Evolutionary conservation across 768 basidiomycete genomes (phyloP).

Genomic region (Glaciozyma antarctica): DNA sequence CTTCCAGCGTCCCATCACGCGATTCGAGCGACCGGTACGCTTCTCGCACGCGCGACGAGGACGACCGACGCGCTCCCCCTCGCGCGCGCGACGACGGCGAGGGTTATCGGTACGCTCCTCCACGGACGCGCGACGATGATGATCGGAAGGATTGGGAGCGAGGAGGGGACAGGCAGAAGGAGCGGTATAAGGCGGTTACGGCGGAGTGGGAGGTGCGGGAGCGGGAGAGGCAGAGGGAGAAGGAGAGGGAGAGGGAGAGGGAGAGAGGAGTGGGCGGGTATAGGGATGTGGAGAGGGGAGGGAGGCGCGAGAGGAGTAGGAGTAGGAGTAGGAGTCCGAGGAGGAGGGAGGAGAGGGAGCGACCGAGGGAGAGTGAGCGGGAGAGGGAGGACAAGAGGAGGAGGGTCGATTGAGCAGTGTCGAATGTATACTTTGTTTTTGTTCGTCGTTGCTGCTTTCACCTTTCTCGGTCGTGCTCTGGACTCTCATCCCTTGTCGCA

Average conservation of each 20-base stretch:
- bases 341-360: constrained; percentile 36
- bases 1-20: constrained; percentile 2
- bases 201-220: constrained; percentile 17
- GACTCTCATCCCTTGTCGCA: too few relatives aligned
- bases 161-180: constrained; percentile 36
- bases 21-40: constrained; percentile 18
- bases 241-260: constrained; percentile 42
- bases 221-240: constrained; percentile 40
- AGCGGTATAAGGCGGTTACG: constrained; percentile 25
- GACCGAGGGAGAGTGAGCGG: not conserved
- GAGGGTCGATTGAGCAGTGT: not conserved
- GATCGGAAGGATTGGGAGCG: constrained; percentile 41
- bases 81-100: constrained; percentile 38
- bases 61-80: constrained; percentile 25
- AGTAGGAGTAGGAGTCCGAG: constrained; percentile 40
- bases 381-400: not conserved
- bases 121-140: constrained; percentile 42
- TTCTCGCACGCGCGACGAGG: constrained; percentile 41
- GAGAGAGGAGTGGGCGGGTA: constrained; percentile 8
- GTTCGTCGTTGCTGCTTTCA: too few relatives aligned
- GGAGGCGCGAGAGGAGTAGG: not conserved
- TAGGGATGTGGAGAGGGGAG: too few relatives aligned
- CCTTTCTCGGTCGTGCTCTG: too few relatives aligned
- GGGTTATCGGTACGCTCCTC: constrained; percentile 46
- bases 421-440: too few relatives aligned